A percentile compares a stretch with the other conserved stretches of the same genome.
These are phyloP conservation scores for Heliamphora exappendiculata DNA, from an alignment of 148 eudicot genomes.

Conservation along the genomic window DNA sequence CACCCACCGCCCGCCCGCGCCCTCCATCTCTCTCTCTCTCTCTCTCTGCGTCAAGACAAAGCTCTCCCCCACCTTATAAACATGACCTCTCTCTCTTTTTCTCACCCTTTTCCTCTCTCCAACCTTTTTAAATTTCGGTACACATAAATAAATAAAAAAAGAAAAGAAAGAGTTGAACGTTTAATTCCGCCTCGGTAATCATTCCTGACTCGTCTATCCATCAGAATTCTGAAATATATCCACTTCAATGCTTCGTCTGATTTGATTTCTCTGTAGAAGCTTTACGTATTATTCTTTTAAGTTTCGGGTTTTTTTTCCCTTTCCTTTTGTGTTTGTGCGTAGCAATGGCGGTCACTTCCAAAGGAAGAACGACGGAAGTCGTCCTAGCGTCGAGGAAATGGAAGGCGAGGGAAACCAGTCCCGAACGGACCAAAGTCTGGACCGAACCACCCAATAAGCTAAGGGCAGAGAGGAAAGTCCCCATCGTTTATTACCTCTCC, in stretches of 20 bases:
- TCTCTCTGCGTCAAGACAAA: not conserved
- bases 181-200: slow-evolving; percentile 3
- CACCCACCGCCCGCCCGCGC: no score
- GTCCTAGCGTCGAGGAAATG: slow-evolving; percentile 19
- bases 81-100: no score
- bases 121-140: no score
- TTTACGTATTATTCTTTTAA: not conserved
- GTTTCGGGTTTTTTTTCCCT: not conserved
- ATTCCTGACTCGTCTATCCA: not conserved
- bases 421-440: slow-evolving; percentile 43
- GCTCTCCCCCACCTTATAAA: not conserved
- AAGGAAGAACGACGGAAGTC: slow-evolving; percentile 25
- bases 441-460: slow-evolving; percentile 26
- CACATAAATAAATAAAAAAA: not conserved
- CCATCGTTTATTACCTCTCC: slow-evolving; percentile 65
- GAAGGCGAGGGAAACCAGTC: slow-evolving; percentile 33
- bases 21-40: no score
- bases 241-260: no score
- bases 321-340: not conserved
- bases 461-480: slow-evolving; percentile 23
- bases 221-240: not conserved
- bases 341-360: slow-evolving; percentile 32
- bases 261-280: not conserved
- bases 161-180: not conserved
- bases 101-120: not conserved